Evolutionary conservation across 2,329 filamentous ascomycete species (phyloP).

Genomic region (Neoascochyta sp.): DNA sequence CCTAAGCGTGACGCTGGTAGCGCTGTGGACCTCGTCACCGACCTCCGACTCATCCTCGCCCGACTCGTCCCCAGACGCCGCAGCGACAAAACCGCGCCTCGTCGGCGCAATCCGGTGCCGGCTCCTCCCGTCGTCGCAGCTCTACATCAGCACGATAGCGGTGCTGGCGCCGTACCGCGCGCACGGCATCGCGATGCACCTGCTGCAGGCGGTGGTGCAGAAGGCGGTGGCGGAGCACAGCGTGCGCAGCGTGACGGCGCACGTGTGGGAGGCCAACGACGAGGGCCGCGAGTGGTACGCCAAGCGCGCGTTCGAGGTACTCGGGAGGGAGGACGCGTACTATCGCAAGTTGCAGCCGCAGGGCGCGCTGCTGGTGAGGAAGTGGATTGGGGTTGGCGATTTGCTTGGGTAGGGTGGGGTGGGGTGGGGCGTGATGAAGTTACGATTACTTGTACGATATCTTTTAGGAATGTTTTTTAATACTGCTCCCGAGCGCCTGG

Average conservation of each 20-base stretch:
- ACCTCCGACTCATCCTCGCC: slow-evolving; percentile 2
- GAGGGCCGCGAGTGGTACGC: slow-evolving; percentile 60
- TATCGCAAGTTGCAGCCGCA: slow-evolving; percentile 57
- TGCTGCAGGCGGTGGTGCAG: slow-evolving; percentile 47
- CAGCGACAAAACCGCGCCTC: slow-evolving; percentile 31
- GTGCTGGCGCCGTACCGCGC: slow-evolving; percentile 58
- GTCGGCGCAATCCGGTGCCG: slow-evolving; percentile 49
- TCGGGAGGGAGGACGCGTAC: slow-evolving; percentile 53
- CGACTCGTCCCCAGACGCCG: slow-evolving; percentile 3
- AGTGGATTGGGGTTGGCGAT: slow-evolving; percentile 40
- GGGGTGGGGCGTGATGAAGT: too few species aligned
- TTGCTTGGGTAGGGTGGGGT: slow-evolving; percentile 12
- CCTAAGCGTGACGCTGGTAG: slow-evolving; percentile 56
- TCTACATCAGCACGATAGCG: slow-evolving; percentile 61
- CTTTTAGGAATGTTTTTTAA: too few species aligned
- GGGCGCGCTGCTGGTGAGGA: slow-evolving; percentile 53
- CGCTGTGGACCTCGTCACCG: slow-evolving; percentile 49
- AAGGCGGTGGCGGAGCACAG: slow-evolving; percentile 51
- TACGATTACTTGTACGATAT: too few species aligned
- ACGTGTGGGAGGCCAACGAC: slow-evolving; percentile 61
- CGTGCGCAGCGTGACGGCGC: slow-evolving; percentile 54
- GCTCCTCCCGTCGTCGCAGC: slow-evolving; percentile 39
- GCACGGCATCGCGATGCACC: slow-evolving; percentile 54
- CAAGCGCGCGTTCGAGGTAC: slow-evolving; percentile 54
- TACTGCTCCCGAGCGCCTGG: too few species aligned